Base-by-base conservation (phyloP, 176 grass and related monocot species). In the Elymus sibiricus region DNA sequence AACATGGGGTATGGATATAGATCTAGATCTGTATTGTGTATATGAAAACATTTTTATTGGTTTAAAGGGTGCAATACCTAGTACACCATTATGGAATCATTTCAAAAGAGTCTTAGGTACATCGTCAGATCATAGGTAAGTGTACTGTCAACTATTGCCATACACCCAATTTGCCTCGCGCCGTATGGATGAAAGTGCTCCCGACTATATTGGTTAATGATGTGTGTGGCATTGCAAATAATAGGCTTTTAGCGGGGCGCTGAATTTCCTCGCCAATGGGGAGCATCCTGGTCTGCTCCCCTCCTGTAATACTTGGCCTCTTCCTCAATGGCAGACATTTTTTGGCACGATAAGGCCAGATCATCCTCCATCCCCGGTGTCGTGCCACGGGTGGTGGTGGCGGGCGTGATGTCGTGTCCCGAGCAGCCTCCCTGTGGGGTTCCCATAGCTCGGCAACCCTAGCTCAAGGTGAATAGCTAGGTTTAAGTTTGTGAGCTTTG, bases 401-500 rank as follows among this genome's bases (percentile, higher is more conserved):
- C 87, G 1, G 22, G 67, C 5, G 62, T 80, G 34, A 72, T 34
- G 24, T 17, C 76, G 63, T 70, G 70, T 12, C 70, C 80, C 6
- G 83, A 82, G 34, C 58, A 83, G 4, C 86, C 84, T 71, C 84
- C 80, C 11, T 63, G 70, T 53, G 87, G 84, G 35, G 76, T 92
- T 42, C 87, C 70, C 7, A 86, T 84, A 38, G 53, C 69, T 53
- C 42, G 53, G 22, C 81, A 84, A 21, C 61, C 90, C 34, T 84
- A 77, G 11, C 76, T 81, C 80, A 92, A 92, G 91, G 91, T 92
- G 51, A 61, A 66, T 86, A 14, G 17, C 19, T 56, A 59, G 28
- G 9, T 82, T 73, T 73, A 64, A 4, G 32, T 56, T 74, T 13
- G 27, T 75, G 27, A 16, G 9, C 3, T 67, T 37, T 44, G 7